phyloP scores from a whole-genome alignment of 1,284 basidiomycete genomes.

The Cryptococcus sp. region DNA sequence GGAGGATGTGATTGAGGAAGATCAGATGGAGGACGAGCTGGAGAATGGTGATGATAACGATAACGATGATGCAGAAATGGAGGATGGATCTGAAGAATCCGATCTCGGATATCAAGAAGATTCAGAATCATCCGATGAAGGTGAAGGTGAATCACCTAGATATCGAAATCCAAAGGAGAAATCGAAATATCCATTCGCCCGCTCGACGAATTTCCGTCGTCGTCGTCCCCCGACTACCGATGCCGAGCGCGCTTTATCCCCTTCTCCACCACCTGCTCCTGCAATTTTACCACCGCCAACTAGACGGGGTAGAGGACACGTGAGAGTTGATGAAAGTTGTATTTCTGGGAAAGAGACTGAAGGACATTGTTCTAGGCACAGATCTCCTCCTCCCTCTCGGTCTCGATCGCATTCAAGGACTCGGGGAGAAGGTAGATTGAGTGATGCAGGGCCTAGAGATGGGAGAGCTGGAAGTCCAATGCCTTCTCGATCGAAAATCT shows the following conservation, averaged over 20 bases:
- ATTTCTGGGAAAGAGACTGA: conserved; percentile 6
- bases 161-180: not conserved
- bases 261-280: conserved; percentile 13
- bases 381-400: conserved; percentile 31
- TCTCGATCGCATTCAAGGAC: conserved; percentile 10
- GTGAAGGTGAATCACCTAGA: conserved; percentile 8
- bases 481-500: conserved; percentile 43
- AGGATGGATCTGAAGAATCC: conserved; percentile 4
- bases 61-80: conserved; percentile 2
- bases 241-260: conserved; percentile 4
- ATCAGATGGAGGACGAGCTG: not conserved
- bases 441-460: conserved; percentile 33
- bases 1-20: not conserved
- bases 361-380: conserved; percentile 31
- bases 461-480: conserved; percentile 37
- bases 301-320: conserved; percentile 33
- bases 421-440: conserved; percentile 8
- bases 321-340: conserved; percentile 19
- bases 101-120: conserved; percentile 36
- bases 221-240: conserved; percentile 2
- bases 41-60: not conserved
- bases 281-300: conserved; percentile 24
- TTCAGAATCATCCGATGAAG: conserved; percentile 30
- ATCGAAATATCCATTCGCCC: conserved; percentile 24
- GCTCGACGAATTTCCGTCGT: conserved; percentile 20